Conservation (phyloP, 441 rosid species). For the Populus trichocarpa region DNA sequence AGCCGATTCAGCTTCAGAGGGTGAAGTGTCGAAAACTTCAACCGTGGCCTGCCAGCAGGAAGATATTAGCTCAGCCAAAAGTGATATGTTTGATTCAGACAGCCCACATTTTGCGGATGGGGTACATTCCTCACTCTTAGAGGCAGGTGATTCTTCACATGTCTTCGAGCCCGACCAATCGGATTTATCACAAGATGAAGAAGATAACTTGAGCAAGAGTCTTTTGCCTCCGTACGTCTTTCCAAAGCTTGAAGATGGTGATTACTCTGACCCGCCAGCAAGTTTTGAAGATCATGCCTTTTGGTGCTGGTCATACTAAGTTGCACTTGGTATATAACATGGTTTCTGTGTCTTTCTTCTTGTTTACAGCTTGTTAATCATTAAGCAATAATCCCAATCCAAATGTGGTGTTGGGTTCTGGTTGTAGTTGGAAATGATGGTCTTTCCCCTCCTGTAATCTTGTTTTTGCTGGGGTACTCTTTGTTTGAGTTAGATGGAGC, state of each 20-base stretch:
- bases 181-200: conserved; percentile 15
- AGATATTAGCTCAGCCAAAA: conserved; percentile 46
- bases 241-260: conserved; percentile 46
- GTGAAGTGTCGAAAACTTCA: conserved; percentile 37
- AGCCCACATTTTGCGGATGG: conserved; percentile 59
- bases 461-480: neutral
- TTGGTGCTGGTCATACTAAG: conserved; percentile 62
- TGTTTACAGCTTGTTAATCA: conserved; percentile 10
- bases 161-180: conserved; percentile 57
- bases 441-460: conserved; percentile 14
- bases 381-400: conserved; percentile 19
- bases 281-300: conserved; percentile 55
- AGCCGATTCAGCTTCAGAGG: conserved; percentile 35
- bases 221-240: conserved; percentile 32
- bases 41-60: conserved; percentile 43
- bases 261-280: conserved; percentile 42
- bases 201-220: conserved; percentile 46
- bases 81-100: conserved; percentile 57
- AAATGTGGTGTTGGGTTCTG: conserved; percentile 18
- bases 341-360: neutral
- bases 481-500: neutral
- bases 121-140: conserved; percentile 49
- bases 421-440: conserved; percentile 13
- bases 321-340: neutral
- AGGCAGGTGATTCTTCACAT: conserved; percentile 53